Conservation (phyloP, 306 rosid species). For the Prunus mira region DNA sequence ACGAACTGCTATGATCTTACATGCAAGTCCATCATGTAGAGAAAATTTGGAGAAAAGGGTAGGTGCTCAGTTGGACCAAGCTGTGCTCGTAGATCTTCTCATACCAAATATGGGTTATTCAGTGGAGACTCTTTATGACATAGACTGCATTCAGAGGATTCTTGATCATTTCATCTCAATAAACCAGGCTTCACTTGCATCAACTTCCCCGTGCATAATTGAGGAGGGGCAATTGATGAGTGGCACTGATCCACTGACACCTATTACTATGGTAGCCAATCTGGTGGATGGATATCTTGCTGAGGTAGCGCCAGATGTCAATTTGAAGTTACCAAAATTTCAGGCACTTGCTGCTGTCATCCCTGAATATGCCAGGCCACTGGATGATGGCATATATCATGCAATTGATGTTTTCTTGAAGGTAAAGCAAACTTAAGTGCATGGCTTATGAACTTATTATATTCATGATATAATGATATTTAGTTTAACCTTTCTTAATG, state of each 20-base stretch:
- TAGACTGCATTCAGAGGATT: constrained; percentile 76
- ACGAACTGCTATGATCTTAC: constrained; percentile 62
- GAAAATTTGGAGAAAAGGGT: constrained; percentile 78
- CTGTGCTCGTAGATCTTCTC: constrained; percentile 60
- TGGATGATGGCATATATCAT: constrained; percentile 76
- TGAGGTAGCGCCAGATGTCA: constrained; percentile 84
- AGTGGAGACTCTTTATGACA: constrained; percentile 74
- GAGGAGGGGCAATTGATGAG: constrained; percentile 46
- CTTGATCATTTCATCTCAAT: constrained; percentile 63
- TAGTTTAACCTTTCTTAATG: neutral
- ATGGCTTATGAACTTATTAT: neutral
- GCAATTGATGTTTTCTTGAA: constrained; percentile 83
- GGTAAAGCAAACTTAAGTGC: constrained; percentile 39
- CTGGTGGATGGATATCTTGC: constrained; percentile 79
- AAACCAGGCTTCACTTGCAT: constrained; percentile 32
- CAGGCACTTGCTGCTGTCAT: constrained; percentile 73
- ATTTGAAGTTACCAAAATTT: constrained; percentile 72
- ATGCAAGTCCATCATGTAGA: constrained; percentile 61
- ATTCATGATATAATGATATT: neutral
- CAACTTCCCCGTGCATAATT: constrained; percentile 52
- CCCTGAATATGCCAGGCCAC: constrained; percentile 78
- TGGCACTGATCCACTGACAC: constrained; percentile 46
- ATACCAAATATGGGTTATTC: constrained; percentile 75
- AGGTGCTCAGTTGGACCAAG: constrained; percentile 74
- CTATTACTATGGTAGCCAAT: constrained; percentile 63